Evolutionary conservation across 2,329 filamentous ascomycete species (phyloP), one percentile per base, ranked within the genome.

Genomic region (Colletotrichum sidae): DNA sequence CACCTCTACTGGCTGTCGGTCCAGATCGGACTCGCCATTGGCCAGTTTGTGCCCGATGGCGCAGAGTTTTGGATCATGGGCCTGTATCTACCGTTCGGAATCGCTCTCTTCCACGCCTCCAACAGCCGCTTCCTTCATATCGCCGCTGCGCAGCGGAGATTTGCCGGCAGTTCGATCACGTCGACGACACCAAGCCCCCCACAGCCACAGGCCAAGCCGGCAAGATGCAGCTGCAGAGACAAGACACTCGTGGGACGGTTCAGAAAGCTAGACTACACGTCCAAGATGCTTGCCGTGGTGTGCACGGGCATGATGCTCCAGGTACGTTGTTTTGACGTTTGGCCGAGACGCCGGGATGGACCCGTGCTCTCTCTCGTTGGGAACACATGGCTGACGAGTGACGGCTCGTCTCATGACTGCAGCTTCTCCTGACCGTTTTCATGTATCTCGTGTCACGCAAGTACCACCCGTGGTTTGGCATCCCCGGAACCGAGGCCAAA

Each of bases 31-130:
- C 82, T 82, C 60, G 70, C 75, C 17, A 75, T 80, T 56, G 77
- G 76, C 2, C 74, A 79, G 2, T 65, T 81, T 2, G 75, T 78
- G 55, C 84, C 86, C 0, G 86, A 86, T 56, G 77, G 81, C 17
- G 79, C 80, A 13, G 86, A 90, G 74, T 91, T 83, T 73, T 91
- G 88, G 87, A 82, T 89, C 74, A 91, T 91, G 89, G 84, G 85
- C 67, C 80, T 88, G 60, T 89, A 87, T 73, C 78, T 91, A 3
- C 89, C 89, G 10, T 83, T 88, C 52, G 88, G 89, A 33, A 87
- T 91, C 59, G 88, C 87, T 8, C 76, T 91, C 6, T 90, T 90
- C 72, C 88, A 91, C 71, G 88, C 86, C 25, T 85, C 85, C 65
- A 89, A 90, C 72, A 84, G 80, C 70, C 86, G 86, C 60, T 86